Conservation (phyloP, 2,329 filamentous ascomycete species). For the Ceratocystis eucalypticola region DNA sequence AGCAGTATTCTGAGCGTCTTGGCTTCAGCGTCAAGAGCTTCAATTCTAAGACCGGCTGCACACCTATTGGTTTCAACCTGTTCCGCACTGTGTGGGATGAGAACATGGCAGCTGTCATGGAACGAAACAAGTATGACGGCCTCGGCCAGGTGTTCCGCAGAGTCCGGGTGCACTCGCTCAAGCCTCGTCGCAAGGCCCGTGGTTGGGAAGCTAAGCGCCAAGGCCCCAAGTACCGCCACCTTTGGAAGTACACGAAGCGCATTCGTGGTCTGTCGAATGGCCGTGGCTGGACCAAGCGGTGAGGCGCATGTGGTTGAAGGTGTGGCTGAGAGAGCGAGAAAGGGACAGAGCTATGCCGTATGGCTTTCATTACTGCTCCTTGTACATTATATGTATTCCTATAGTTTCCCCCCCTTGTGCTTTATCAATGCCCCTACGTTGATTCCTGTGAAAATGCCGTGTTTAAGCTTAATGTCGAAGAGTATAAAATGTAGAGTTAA, state of each 20-base stretch:
- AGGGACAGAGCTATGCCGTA: too few relatives aligned
- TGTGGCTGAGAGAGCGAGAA: not conserved
- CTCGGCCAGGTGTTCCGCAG: slow-evolving; percentile 74
- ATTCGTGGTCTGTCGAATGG: slow-evolving; percentile 36
- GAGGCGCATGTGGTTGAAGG: not conserved
- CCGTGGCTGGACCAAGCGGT: slow-evolving; percentile 31
- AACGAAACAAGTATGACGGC: slow-evolving; percentile 57
- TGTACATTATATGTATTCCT: slow-evolving; percentile 19
- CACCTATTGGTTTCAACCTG: slow-evolving; percentile 67
- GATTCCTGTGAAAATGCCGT: not conserved
- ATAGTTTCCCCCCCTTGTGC: not conserved
- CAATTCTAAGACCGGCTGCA: slow-evolving; percentile 53
- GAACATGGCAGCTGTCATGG: slow-evolving; percentile 75
- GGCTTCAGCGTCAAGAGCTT: slow-evolving; percentile 65
- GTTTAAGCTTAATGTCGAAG: not conserved
- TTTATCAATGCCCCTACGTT: not conserved
- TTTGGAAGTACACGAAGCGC: slow-evolving; percentile 52
- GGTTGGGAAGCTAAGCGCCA: slow-evolving; percentile 55
- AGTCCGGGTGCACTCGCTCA: slow-evolving; percentile 57
- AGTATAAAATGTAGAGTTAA: not conserved
- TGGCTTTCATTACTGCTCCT: slow-evolving; percentile 3
- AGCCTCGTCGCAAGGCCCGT: slow-evolving; percentile 45
- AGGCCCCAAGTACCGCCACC: slow-evolving; percentile 48
- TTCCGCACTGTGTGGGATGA: slow-evolving; percentile 90
- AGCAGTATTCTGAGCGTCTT: slow-evolving; percentile 42